Base-by-base conservation (phyloP, 1,139 yeast species). In the Geotrichum phurueaensis region DNA sequence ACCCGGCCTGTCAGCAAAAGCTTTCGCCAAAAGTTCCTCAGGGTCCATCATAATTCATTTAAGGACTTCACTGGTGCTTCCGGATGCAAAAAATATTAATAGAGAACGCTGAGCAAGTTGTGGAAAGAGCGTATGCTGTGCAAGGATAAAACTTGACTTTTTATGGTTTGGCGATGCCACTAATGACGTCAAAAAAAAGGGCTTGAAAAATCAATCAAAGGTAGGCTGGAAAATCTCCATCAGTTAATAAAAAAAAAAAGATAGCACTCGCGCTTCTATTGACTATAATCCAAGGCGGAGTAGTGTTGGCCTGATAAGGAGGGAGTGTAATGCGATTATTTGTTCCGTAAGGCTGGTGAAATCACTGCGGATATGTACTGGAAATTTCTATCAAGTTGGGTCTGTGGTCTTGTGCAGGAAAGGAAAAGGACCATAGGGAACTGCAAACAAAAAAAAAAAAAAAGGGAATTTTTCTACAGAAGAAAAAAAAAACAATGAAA, bases 1-100 rank as follows among this genome's bases (percentile, higher is more conserved):
- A 10, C 54, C 47, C 15, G 62, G 60, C 10, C 51, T 45, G 36
- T 58, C 63, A 20, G 56, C 53, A 51, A 61, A 61, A 5, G 61
- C 58, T 47, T 56, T 58, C n/a, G 63, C 60, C 49, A 61, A 53
- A 13, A 53, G 54, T 13, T 56, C 61, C n/a, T 56, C 58, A 45
- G 54, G 15, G 29, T 33, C 31, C 56, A 53, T 58, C 51, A 51
- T 56, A n/a, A 45, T 39, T 36, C 36, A 29, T 31, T 50, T 36
- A 36, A 36, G 18, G 5, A 15, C 10, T 6, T 10, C 13, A 36
- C 4, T 36, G 18, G 15, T 15, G 15, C 43, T 36, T 15, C 6
- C 15, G 6, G 15, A 6, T 36, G 18, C 15, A 10, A n/a, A 12
- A n/a, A 13, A 36, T 15, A n/a, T 36, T 10, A 36, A 15, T 36